Evolutionary conservation across 768 basidiomycete genomes (phyloP).

Genomic region (Boletus rufocinnamomeus): DNA sequence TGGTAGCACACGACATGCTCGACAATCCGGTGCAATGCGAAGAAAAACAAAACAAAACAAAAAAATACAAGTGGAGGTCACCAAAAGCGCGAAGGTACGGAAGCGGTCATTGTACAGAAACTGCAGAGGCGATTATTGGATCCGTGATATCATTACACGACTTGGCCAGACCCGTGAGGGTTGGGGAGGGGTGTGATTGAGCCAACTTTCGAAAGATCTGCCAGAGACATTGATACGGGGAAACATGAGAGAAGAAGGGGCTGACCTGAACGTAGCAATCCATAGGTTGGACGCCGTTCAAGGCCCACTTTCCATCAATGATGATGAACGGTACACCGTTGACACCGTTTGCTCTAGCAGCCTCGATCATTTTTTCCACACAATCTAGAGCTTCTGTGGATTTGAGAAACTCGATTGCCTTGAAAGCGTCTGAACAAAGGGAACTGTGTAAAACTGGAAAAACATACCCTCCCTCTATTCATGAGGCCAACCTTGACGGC

Average conservation of each 20-base stretch:
- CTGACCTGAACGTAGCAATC: constrained; percentile 44
- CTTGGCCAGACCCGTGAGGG: constrained; percentile 7
- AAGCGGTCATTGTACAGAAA: constrained; percentile 27
- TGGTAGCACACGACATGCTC: constrained; percentile 16
- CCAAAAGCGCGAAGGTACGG: neutral
- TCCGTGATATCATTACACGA: constrained; percentile 27
- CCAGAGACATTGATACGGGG: neutral
- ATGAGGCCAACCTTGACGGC: constrained; percentile 45
- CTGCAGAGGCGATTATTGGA: constrained; percentile 17
- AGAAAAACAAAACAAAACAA: neutral
- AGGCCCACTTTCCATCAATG: constrained; percentile 46
- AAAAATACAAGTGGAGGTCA: neutral
- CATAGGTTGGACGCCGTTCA: constrained; percentile 45
- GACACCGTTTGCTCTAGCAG: constrained; percentile 46
- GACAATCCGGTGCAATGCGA: constrained; percentile 19
- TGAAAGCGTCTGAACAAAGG: neutral
- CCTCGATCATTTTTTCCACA: constrained; percentile 42
- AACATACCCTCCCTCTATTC: constrained; percentile 38
- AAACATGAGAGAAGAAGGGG: neutral
- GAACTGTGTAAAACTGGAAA: neutral
- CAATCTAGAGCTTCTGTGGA: constrained; percentile 42
- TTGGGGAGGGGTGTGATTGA: constrained; percentile 12
- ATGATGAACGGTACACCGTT: constrained; percentile 56
- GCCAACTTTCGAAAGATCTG: constrained; percentile 38
- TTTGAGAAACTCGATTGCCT: constrained; percentile 45